Evolutionary conservation across 1,139 yeast genomes (phyloP).

Genomic region (Debaryomyces singareniensis): DNA sequence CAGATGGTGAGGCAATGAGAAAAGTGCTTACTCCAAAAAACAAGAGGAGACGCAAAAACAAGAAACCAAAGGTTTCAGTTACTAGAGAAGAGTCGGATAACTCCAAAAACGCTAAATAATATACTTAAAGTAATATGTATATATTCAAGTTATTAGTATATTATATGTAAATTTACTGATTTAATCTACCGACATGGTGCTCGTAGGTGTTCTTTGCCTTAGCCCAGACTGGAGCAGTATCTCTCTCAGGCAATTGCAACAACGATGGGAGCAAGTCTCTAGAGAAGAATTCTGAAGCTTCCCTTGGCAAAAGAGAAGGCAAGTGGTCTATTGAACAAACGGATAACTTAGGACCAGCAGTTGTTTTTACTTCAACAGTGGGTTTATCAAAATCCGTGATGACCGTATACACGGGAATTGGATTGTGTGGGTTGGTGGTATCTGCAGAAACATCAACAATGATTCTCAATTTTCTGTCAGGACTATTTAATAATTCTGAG

Average conservation of each 20-base stretch:
- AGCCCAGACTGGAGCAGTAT: conserved; percentile 83
- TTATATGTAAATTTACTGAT: neutral
- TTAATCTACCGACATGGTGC: conserved; percentile 69
- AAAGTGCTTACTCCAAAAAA: conserved; percentile 38
- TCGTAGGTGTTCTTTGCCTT: conserved; percentile 80
- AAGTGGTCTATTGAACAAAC: conserved; percentile 96
- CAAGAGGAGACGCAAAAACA: conserved; percentile 24
- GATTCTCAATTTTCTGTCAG: conserved; percentile 72
- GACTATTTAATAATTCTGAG: conserved; percentile 55
- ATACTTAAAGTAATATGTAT: neutral
- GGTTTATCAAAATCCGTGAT: conserved; percentile 91
- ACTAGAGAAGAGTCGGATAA: conserved; percentile 41
- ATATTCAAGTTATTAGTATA: conserved; percentile 1
- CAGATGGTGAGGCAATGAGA: conserved; percentile 48
- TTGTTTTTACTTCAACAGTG: conserved; percentile 74
- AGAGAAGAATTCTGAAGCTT: conserved; percentile 88
- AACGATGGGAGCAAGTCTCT: conserved; percentile 83
- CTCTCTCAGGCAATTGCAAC: conserved; percentile 74
- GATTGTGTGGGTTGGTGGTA: conserved; percentile 97
- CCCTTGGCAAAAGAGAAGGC: conserved; percentile 93
- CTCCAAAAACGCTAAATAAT: no score
- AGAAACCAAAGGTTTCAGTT: conserved; percentile 43
- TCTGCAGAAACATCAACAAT: conserved; percentile 98
- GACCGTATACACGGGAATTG: conserved; percentile 84
- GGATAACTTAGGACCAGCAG: conserved; percentile 77